Evolutionary conservation across 129 eudicot species (phyloP), one percentile per base, ranked within the genome.

Genomic region (Tagetes patula): DNA sequence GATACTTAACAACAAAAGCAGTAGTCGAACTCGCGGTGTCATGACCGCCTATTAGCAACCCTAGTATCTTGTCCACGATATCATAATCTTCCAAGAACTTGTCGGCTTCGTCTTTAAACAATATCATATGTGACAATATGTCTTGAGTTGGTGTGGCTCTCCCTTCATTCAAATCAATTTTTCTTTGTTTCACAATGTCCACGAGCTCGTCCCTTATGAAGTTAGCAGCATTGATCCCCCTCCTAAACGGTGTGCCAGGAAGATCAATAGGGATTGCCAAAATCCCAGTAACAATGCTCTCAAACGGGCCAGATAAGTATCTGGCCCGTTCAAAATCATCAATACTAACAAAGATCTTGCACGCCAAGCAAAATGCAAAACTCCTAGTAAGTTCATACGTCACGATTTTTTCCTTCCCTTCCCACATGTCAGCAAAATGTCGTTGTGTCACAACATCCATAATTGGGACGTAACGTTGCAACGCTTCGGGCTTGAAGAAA

Each of bases 11-110:
- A 30, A 92, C 69, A 34, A 87, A 87, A 13, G 98, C 72, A 65
- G 88, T 82, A 30, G 98, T 89, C 7, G 94, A 85, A 77, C 96
- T 92, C 1, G 98, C 96, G 31, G 98, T 92, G 50, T 92, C 98
- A 80, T 89, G 93, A 0, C 96, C 96, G 0, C 93, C 97, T 2
- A 92, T 81, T 71, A 92, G 64, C 82, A 92, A 74, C 32, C 87
- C 97, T 38, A 92, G 65, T 3, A 92, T 89, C 73, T 92, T 92
- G 63, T 88, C 91, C 38, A 91, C 96, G 20, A 92, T 69, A 67
- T 89, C 96, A 36, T 54, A 34, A 38, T 87, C 94, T 0, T 45
- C 43, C 96, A 92, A 83, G 20, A 71, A 86, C 65, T 86, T 83
- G 1, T 92, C 97, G 65, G 75, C 74, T 62, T 88, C 97, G 58